phyloP scores from a whole-genome alignment of 768 basidiomycete genomes.

The Lanmaoa rubissima region DNA sequence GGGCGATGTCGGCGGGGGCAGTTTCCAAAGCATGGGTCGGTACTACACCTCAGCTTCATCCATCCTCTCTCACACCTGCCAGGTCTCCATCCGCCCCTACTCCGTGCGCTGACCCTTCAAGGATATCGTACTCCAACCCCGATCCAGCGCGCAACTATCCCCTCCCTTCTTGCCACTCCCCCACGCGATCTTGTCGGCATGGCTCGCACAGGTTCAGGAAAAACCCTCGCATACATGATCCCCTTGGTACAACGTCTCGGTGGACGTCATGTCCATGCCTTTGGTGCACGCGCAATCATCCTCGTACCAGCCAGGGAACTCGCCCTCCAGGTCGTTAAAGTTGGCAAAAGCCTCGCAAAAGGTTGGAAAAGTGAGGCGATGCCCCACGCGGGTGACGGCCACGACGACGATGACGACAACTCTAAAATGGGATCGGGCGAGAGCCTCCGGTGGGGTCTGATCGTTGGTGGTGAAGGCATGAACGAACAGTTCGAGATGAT shows the following conservation, averaged over 20 bases:
- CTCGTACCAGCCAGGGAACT: constrained; percentile 92
- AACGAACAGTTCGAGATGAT: constrained; percentile 98
- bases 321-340: constrained; percentile 89
- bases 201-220: constrained; percentile 98
- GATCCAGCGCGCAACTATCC: constrained; percentile 90
- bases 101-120: constrained; percentile 85
- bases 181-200: constrained; percentile 95
- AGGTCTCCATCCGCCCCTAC: constrained; percentile 82
- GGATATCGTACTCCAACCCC: constrained; percentile 96
- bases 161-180: constrained; percentile 76
- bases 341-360: constrained; percentile 90
- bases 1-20: constrained; percentile 86
- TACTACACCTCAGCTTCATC: constrained; percentile 8
- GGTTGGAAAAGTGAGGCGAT: constrained; percentile 66
- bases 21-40: constrained; percentile 94
- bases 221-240: constrained; percentile 94
- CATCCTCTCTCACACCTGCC: constrained; percentile 1
- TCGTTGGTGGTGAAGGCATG: constrained; percentile 94
- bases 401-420: constrained; percentile 49
- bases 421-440: constrained; percentile 49
- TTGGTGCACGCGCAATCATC: constrained; percentile 85
- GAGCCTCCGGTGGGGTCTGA: constrained; percentile 82
- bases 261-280: constrained; percentile 72
- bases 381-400: constrained; percentile 71
- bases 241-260: constrained; percentile 87